These are phyloP conservation scores for Monsonia emarginata DNA, from an alignment of 441 rosid genomes.

Conservation along the genomic window DNA sequence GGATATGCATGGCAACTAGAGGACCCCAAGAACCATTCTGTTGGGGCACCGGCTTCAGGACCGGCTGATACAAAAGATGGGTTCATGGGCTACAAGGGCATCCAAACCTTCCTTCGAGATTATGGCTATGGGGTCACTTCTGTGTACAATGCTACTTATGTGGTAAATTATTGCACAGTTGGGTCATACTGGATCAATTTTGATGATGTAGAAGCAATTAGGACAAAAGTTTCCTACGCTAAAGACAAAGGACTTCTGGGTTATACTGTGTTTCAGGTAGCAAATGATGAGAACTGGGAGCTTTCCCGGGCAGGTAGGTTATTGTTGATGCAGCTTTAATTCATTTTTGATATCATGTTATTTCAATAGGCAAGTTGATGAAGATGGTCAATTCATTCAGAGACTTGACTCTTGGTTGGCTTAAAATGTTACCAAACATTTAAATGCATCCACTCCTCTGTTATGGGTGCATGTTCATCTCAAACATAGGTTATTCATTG, in stretches of 20 bases:
- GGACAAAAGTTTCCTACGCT: slow-evolving; percentile 33
- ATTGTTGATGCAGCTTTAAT: not conserved
- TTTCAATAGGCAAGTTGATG: too few relatives aligned
- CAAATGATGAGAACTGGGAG: slow-evolving; percentile 32
- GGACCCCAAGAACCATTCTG: slow-evolving; percentile 13
- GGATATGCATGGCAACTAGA: slow-evolving; percentile 40
- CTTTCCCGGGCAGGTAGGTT: slow-evolving; percentile 36
- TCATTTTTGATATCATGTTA: too few relatives aligned
- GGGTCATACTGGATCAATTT: slow-evolving; percentile 36
- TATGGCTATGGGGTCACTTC: slow-evolving; percentile 32
- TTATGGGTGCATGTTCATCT: too few relatives aligned
- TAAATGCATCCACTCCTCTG: too few relatives aligned
- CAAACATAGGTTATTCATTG: too few relatives aligned
- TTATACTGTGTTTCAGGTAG: slow-evolving; percentile 27
- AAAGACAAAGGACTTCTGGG: slow-evolving; percentile 31
- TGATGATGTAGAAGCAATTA: slow-evolving; percentile 35
- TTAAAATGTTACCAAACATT: too few relatives aligned
- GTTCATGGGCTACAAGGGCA: slow-evolving; percentile 24
- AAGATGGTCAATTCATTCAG: too few relatives aligned
- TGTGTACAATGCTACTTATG: slow-evolving; percentile 34
- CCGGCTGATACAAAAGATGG: slow-evolving; percentile 29
- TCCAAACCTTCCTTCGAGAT: slow-evolving; percentile 21
- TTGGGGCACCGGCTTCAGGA: slow-evolving; percentile 30
- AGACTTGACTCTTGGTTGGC: too few relatives aligned
- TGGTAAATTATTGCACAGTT: slow-evolving; percentile 23